Conservation (phyloP, 1,139 yeast genomes). For the Martiniozyma asiatica region DNA sequence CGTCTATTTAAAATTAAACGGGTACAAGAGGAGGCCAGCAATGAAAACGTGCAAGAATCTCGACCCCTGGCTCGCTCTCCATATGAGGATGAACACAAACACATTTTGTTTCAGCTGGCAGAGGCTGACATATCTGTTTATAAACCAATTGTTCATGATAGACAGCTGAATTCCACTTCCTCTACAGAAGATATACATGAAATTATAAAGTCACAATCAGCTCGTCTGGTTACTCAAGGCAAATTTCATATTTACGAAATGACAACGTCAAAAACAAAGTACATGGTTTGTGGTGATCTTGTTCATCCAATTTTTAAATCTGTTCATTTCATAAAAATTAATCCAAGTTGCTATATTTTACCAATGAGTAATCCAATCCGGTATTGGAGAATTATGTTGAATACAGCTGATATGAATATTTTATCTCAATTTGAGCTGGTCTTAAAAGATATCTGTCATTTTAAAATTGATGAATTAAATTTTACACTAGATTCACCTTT, state of each 20-base stretch:
- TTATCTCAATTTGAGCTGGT: constrained; percentile 5
- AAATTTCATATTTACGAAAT: constrained; percentile 54
- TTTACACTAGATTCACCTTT: constrained; percentile 8
- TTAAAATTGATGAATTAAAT: constrained; percentile 6
- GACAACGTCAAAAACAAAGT: constrained; percentile 37
- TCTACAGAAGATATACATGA: not conserved
- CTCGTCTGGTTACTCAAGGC: constrained; percentile 46
- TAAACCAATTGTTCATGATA: constrained; percentile 6
- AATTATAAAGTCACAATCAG: not conserved
- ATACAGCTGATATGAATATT: constrained; percentile 15
- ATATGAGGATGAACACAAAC: constrained; percentile 1
- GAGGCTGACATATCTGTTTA: constrained; percentile 12
- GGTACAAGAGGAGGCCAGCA: no score
- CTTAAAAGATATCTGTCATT: constrained; percentile 6
- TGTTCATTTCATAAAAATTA: constrained; percentile 43
- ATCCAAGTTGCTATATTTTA: constrained; percentile 41
- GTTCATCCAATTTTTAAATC: constrained; percentile 58
- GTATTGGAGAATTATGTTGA: constrained; percentile 53
- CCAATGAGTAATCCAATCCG: constrained; percentile 63
- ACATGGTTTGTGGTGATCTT: constrained; percentile 45
- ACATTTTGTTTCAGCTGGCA: constrained; percentile 5
- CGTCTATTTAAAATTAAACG: not conserved
- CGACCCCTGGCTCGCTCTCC: not conserved
- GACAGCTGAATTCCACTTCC: not conserved
- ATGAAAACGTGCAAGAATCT: not conserved